Evolutionary conservation across 2,329 filamentous ascomycete species (phyloP).

Genomic region (Trichophyton schoenleinii): DNA sequence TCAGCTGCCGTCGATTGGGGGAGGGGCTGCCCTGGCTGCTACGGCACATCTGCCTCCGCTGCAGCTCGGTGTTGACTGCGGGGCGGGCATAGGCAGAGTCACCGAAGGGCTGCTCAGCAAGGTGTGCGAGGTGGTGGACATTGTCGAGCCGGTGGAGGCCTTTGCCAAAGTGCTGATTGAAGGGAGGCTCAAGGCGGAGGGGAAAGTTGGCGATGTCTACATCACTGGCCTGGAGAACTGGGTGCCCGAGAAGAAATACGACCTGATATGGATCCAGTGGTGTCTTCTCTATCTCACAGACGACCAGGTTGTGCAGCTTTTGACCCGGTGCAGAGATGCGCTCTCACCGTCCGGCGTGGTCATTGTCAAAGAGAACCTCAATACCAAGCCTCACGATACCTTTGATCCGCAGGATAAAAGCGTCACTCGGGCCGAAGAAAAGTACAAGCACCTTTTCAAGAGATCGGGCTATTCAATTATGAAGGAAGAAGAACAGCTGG

Average conservation of each 20-base stretch:
- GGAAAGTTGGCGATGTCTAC: slow-evolving; percentile 50
- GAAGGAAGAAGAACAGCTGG: slow-evolving; percentile 57
- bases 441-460: slow-evolving; percentile 57
- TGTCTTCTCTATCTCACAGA: slow-evolving; percentile 75
- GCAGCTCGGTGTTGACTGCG: slow-evolving; percentile 44
- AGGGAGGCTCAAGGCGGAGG: slow-evolving; percentile 26
- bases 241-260: slow-evolving; percentile 49
- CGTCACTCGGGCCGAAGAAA: slow-evolving; percentile 63
- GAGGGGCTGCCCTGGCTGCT: not conserved
- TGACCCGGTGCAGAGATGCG: slow-evolving; percentile 47
- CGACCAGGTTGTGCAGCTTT: slow-evolving; percentile 53
- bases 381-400: slow-evolving; percentile 45
- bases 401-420: slow-evolving; percentile 66
- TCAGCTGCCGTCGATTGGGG: slow-evolving; percentile 13
- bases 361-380: slow-evolving; percentile 71
- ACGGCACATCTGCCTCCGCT: not conserved
- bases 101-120: slow-evolving; percentile 63
- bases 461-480: slow-evolving; percentile 57
- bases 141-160: slow-evolving; percentile 73
- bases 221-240: slow-evolving; percentile 65
- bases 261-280: slow-evolving; percentile 85
- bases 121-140: slow-evolving; percentile 59
- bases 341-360: slow-evolving; percentile 40
- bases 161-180: slow-evolving; percentile 54
- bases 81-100: slow-evolving; percentile 67